A percentile compares a stretch with the other conserved stretches of the same genome.
phyloP scores from a whole-genome alignment of 306 rosid genomes.

The Amphicarpaea edgeworthii region DNA sequence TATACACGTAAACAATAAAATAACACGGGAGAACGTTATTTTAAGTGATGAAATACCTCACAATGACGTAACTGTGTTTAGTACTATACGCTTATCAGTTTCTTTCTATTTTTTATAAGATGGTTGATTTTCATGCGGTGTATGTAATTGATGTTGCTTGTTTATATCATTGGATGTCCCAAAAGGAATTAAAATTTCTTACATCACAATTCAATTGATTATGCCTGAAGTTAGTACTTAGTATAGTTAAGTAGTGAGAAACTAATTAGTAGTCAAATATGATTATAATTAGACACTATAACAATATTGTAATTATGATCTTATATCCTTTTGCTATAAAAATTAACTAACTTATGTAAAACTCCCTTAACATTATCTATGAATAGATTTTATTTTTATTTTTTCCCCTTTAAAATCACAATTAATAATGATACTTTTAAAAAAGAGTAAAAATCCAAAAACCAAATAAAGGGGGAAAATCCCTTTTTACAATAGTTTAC shows the following conservation, averaged over 20 bases:
- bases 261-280: not conserved
- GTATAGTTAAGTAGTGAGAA: not conserved
- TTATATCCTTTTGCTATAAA: no score
- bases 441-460: not conserved
- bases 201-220: slow-evolving; percentile 22
- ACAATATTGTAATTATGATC: not conserved
- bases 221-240: not conserved
- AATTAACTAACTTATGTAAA: no score
- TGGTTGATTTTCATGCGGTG: not conserved
- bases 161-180: not conserved
- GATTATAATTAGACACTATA: not conserved
- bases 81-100: not conserved
- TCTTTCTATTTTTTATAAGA: not conserved
- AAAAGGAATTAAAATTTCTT: not conserved
- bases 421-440: not conserved
- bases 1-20: not conserved
- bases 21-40: not conserved
- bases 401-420: not conserved
- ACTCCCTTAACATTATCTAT: no score
- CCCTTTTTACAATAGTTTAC: not conserved
- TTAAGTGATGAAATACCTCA: not conserved
- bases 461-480: not conserved
- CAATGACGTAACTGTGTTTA: slow-evolving; percentile 3
- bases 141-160: slow-evolving; percentile 8
- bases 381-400: no score